phyloP scores from a whole-genome alignment of 176 grass and related monocot genomes.

The Carex pumila region DNA sequence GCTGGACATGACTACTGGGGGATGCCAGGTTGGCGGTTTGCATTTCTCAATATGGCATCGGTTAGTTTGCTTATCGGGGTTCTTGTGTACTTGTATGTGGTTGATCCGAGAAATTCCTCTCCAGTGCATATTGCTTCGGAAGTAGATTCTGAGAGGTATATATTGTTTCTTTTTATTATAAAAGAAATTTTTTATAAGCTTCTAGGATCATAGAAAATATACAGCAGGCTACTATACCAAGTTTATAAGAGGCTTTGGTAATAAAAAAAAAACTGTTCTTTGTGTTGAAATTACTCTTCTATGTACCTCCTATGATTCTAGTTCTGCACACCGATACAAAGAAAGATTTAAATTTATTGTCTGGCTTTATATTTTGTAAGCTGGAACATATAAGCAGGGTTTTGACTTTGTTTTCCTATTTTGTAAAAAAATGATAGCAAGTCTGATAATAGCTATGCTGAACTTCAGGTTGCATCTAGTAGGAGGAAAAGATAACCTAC shows the following conservation, averaged over 20 bases:
- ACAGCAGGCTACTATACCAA: not conserved
- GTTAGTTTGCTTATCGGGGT: slow-evolving; percentile 75
- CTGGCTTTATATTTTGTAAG: not conserved
- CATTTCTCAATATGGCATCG: slow-evolving; percentile 68
- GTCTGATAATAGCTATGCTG: slow-evolving; percentile 29
- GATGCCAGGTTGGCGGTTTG: slow-evolving; percentile 78
- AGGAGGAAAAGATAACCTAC: slow-evolving; percentile 39
- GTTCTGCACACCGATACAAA: not conserved
- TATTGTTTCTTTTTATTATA: too few species aligned
- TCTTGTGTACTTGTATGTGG: slow-evolving; percentile 72
- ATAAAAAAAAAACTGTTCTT: not conserved
- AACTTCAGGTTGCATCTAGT: slow-evolving; percentile 21
- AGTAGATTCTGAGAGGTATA: slow-evolving; percentile 66
- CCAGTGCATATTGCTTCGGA: slow-evolving; percentile 24
- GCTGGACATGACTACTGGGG: slow-evolving; percentile 66
- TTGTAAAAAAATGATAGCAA: not conserved
- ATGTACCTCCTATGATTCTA: not conserved
- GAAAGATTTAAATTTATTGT: not conserved
- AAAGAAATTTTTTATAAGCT: not conserved
- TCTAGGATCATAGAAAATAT: not conserved
- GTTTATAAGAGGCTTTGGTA: not conserved
- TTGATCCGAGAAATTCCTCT: slow-evolving; percentile 62
- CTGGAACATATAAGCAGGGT: not conserved
- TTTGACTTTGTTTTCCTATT: not conserved
- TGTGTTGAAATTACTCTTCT: not conserved